These are phyloP conservation scores for Physcia stellaris DNA, from an alignment of 495 filamentous ascomycete species.

Conservation along the genomic window DNA sequence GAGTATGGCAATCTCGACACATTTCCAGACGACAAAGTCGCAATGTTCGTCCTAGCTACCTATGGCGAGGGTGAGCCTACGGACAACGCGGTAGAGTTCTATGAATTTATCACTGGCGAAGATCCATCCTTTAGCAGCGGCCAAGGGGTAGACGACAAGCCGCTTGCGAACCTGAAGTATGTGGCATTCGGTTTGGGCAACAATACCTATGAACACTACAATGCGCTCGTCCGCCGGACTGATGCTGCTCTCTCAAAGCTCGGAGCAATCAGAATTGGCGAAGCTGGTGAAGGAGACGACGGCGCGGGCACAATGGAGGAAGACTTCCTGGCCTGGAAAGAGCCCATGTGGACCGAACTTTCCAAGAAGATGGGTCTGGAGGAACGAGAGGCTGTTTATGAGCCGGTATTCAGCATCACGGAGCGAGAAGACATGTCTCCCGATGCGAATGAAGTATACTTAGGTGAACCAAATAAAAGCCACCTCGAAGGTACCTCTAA, in stretches of 20 bases:
- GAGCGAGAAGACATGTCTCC: conserved; percentile 61
- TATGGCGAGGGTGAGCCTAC: conserved; percentile 98
- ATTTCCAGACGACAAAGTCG: conserved; percentile 79
- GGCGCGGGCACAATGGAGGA: conserved; percentile 99
- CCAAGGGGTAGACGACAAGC: conserved; percentile 45
- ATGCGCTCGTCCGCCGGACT: conserved; percentile 90
- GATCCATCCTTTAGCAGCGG: conserved; percentile 69
- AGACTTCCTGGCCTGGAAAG: conserved; percentile 98
- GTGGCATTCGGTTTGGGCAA: conserved; percentile 92
- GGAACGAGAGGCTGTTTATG: conserved; percentile 92
- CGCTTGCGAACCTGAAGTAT: conserved; percentile 77
- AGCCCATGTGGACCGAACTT: conserved; percentile 91
- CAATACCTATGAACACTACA: conserved; percentile 99
- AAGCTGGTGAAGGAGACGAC: conserved; percentile 91
- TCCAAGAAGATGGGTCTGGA: conserved; percentile 71
- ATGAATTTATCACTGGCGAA: conserved; percentile 82
- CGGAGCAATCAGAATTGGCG: conserved; percentile 71
- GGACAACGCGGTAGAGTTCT: conserved; percentile 97
- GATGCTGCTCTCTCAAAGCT: conserved; percentile 65
- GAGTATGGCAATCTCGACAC: conserved; percentile 91
- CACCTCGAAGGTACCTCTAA: conserved; percentile 76
- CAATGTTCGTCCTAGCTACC: conserved; percentile 90
- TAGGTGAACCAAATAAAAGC: conserved; percentile 93
- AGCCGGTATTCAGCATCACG: conserved; percentile 74
- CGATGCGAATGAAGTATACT: conserved; percentile 78